A percentile compares a stretch with the other conserved stretches of the same genome.
Evolutionary conservation across 164 flowering plant species (phyloP).

Genomic region (Protea cynaroides): DNA sequence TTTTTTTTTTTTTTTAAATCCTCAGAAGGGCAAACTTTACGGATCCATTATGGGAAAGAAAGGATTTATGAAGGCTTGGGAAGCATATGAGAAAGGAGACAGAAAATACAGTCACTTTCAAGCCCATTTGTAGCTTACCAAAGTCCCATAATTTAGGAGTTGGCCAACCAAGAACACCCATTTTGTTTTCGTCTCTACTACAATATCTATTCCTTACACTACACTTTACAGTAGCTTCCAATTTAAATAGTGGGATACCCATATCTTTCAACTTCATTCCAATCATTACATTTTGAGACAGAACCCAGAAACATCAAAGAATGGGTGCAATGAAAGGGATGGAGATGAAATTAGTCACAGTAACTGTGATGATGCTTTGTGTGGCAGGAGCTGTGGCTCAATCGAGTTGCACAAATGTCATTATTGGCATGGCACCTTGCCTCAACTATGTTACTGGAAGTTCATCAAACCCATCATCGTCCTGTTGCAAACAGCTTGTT

Average conservation of each 20-base stretch:
- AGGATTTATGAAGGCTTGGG: too few species aligned
- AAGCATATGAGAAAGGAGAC: too few species aligned
- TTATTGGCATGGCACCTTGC: conserved; percentile 33
- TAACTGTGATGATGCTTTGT: conserved; percentile 14
- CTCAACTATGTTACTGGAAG: conserved; percentile 23
- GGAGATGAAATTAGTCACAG: conserved; percentile 7
- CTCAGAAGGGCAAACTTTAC: too few species aligned
- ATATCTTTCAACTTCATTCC: background rate
- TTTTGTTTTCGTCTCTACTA: too few species aligned
- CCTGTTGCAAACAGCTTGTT: conserved; percentile 28
- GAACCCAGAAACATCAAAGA: background rate
- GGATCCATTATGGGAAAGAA: too few species aligned
- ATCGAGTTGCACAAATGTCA: conserved; percentile 20
- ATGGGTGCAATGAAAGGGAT: conserved; percentile 10
- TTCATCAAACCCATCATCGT: conserved; percentile 23
- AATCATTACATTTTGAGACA: background rate
- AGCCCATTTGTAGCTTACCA: background rate
- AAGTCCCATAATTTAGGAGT: background rate
- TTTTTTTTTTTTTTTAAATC: too few species aligned
- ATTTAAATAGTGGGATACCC: background rate
- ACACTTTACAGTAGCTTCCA: background rate
- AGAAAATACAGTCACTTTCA: too few species aligned
- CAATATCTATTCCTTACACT: background rate
- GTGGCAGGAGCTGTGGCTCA: conserved; percentile 18
- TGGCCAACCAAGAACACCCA: conserved; percentile 2